phyloP scores from a whole-genome alignment of 768 basidiomycete species.

The Leccinum arenicola region DNA sequence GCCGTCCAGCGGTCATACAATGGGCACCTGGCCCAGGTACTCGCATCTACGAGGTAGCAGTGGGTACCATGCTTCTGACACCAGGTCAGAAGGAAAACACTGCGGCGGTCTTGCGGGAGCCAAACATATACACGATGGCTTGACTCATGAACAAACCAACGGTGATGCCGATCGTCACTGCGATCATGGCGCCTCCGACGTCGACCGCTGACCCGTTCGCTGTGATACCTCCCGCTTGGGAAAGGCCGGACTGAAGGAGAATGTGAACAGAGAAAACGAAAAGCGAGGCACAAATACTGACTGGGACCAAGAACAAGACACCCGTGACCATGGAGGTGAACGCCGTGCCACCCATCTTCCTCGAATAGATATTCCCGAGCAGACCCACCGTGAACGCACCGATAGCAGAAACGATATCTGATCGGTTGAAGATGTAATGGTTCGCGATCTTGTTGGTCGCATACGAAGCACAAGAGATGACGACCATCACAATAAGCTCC shows the following conservation, averaged over 20 bases:
- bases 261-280: background rate
- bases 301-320: slow-evolving; percentile 83
- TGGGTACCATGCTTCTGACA: background rate
- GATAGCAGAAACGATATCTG: slow-evolving; percentile 81
- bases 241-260: slow-evolving; percentile 65
- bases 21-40: background rate
- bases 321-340: slow-evolving; percentile 92
- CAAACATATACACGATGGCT: slow-evolving; percentile 84
- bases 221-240: slow-evolving; percentile 82
- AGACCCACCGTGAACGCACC: slow-evolving; percentile 81
- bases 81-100: slow-evolving; percentile 70
- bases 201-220: slow-evolving; percentile 80
- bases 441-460: slow-evolving; percentile 80
- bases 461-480: slow-evolving; percentile 79
- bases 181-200: slow-evolving; percentile 83
- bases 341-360: slow-evolving; percentile 80
- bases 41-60: slow-evolving; percentile 1
- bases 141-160: slow-evolving; percentile 89
- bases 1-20: slow-evolving; percentile 8
- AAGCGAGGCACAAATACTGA: slow-evolving; percentile 38
- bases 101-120: slow-evolving; percentile 77
- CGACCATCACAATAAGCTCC: slow-evolving; percentile 79
- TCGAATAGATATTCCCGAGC: slow-evolving; percentile 77
- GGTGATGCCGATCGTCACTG: slow-evolving; percentile 89
- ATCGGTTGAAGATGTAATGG: slow-evolving; percentile 81